These are phyloP conservation scores for Mycena kentingensis DNA, from an alignment of 768 basidiomycete species.

Conservation along the genomic window DNA sequence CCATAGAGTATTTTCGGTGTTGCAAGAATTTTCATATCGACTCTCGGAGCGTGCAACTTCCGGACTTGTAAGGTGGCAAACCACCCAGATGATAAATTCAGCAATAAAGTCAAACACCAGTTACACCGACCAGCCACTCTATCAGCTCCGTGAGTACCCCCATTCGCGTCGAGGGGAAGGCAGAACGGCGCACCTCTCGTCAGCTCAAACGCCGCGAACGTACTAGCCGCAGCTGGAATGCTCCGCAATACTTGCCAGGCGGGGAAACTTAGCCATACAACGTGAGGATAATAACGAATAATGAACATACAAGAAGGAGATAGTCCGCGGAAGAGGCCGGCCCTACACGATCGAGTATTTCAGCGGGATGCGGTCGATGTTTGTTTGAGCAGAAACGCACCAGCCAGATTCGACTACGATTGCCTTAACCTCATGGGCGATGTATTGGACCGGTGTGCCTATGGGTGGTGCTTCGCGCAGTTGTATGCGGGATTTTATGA, in stretches of 20 bases:
- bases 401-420: conserved; percentile 73
- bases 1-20: too few relatives aligned
- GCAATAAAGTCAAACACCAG: conserved; percentile 36
- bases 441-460: conserved; percentile 76
- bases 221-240: conserved; percentile 89
- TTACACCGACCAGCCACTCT: conserved; percentile 42
- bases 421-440: conserved; percentile 63
- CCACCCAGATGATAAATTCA: too few relatives aligned
- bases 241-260: conserved; percentile 47
- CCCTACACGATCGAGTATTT: conserved; percentile 39
- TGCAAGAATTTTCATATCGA: too few relatives aligned
- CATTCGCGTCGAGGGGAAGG: background rate
- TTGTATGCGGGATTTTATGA: conserved; percentile 90
- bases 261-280: too few relatives aligned
- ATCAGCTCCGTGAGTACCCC: background rate
- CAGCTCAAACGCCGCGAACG: conserved; percentile 87
- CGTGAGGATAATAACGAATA: too few relatives aligned
- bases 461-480: conserved; percentile 72
- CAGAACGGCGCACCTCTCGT: conserved; percentile 57
- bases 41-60: too few relatives aligned
- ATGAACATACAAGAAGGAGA: conserved; percentile 36
- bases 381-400: conserved; percentile 45
- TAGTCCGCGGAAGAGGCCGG: conserved; percentile 71
- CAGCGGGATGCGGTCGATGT: background rate
- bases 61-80: too few relatives aligned